A percentile compares a stretch with the other conserved stretches of the same genome.
phyloP scores from a whole-genome alignment of 1,284 basidiomycete genomes.

The Clitocybe nebularis region DNA sequence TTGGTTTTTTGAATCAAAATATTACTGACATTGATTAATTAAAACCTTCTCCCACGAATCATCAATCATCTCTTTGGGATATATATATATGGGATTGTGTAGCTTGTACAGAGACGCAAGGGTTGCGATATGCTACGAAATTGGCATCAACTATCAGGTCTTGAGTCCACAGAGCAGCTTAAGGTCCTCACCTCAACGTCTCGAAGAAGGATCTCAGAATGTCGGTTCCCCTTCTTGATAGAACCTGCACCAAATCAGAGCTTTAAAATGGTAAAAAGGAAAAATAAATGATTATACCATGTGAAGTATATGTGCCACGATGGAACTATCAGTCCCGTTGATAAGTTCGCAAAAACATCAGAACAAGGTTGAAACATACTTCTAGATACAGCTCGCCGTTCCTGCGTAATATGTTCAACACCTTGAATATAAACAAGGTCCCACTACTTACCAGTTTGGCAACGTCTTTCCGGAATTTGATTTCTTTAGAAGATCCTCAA shows the following conservation, averaged over 20 bases:
- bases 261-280: conserved; percentile 8
- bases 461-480: conserved; percentile 70
- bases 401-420: conserved; percentile 35
- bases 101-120: conserved; percentile 72
- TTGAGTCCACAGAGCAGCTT: neutral
- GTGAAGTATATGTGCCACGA: conserved; percentile 85
- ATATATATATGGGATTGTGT: conserved; percentile 60
- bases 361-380: conserved; percentile 38
- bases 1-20: neutral
- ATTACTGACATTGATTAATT: conserved; percentile 77
- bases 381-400: conserved; percentile 90
- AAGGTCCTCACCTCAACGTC: conserved; percentile 73
- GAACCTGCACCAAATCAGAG: conserved; percentile 57
- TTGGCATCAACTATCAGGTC: conserved; percentile 6
- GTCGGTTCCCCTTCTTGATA: conserved; percentile 95
- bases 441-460: conserved; percentile 74
- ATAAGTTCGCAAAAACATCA: neutral
- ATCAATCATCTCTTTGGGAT: conserved; percentile 81
- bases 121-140: conserved; percentile 70
- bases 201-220: conserved; percentile 87
- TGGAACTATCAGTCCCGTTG: conserved; percentile 54
- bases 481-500: conserved; percentile 66
- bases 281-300: conserved; percentile 58
- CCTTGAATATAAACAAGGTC: neutral
- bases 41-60: conserved; percentile 91